Base-by-base conservation (phyloP, 2,329 filamentous ascomycete genomes). In the Pseudogymnoascus sp. region DNA sequence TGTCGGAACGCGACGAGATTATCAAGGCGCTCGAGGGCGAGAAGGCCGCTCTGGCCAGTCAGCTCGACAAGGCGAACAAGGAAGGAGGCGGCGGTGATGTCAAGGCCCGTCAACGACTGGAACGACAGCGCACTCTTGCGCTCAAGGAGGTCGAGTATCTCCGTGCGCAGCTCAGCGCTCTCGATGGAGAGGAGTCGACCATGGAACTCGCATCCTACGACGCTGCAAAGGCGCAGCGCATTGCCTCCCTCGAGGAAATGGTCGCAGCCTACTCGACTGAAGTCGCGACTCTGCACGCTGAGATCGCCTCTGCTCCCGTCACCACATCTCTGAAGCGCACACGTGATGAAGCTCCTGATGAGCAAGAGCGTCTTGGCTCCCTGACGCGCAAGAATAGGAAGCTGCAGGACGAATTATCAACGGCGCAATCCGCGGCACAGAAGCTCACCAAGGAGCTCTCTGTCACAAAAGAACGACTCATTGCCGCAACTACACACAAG, bases 101-200 rank as follows among this genome's bases (percentile, higher is more conserved):
- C 13, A 88, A 90, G 67, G 80, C 82, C 1, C 85, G 84, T 41
- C 76, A 88, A 59, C 83, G 94, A 30, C 76, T 96, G 0, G 92
- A 99, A 67, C 82, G 94, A 61, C 92, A 97, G 70, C 88, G 90
- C 61, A 83, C 81, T 0, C 80, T 99, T 6, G 90, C 92, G 0
- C 80, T 90, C 21, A 96, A 96, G 70, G 95, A 99, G 71, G 90
- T 94, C 0, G 92, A 96, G 66, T 96, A 95, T 70, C 80, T 99
- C 5, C 88, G 94, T 19, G 92, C 90, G 0, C 94, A 99, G 72
- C 80, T 97, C 59, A 92, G 92, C 74, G 87, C 89, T 0, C 88
- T 95, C 62, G 90, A 97, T 68, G 82, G 84, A 0, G 94, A 99
- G 72, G 92, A 97, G 67, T 83, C 84, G 59, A 92, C 92, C 0